Evolutionary conservation across 2,329 filamentous ascomycete genomes (phyloP).

Genomic region (Epichloe baconii): DNA sequence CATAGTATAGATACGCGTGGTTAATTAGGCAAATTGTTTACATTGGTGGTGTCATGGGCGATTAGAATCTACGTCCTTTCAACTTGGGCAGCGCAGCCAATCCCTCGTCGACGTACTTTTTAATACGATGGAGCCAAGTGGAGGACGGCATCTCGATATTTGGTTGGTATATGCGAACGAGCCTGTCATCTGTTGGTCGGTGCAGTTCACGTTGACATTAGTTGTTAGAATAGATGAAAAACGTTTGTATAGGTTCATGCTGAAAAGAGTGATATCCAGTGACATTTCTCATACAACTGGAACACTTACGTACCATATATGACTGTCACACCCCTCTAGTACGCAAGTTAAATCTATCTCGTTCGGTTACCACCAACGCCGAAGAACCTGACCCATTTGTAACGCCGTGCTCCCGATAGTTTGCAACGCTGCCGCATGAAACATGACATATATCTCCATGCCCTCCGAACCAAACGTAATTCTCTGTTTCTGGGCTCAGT

Average conservation of each 20-base stretch:
- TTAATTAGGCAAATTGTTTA: not conserved
- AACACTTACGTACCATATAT: not conserved
- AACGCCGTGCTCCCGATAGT: conserved; percentile 1
- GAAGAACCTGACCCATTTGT: not conserved
- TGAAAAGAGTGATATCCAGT: not conserved
- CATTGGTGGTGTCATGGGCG: not conserved
- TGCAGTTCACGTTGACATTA: not conserved
- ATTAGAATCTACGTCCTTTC: not conserved
- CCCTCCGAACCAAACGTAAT: not conserved
- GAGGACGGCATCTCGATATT: not conserved
- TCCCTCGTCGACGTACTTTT: not conserved
- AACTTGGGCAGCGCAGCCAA: not conserved
- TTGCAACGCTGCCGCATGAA: not conserved
- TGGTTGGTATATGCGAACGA: not conserved
- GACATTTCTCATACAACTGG: not conserved
- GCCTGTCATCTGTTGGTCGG: not conserved
- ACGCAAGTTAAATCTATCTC: not conserved
- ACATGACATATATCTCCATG: not conserved
- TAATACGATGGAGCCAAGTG: not conserved
- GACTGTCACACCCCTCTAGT: not conserved
- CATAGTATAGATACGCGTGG: not conserved
- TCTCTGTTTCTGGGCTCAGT: not conserved
- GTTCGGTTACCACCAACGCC: not conserved
- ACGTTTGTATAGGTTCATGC: not conserved
- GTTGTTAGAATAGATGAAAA: not conserved